Percentiles rank a stretch among this genome's conserved stretches.
Conservation (phyloP, 2,329 filamentous ascomycete species). For the Diplodia corticola region DNA sequence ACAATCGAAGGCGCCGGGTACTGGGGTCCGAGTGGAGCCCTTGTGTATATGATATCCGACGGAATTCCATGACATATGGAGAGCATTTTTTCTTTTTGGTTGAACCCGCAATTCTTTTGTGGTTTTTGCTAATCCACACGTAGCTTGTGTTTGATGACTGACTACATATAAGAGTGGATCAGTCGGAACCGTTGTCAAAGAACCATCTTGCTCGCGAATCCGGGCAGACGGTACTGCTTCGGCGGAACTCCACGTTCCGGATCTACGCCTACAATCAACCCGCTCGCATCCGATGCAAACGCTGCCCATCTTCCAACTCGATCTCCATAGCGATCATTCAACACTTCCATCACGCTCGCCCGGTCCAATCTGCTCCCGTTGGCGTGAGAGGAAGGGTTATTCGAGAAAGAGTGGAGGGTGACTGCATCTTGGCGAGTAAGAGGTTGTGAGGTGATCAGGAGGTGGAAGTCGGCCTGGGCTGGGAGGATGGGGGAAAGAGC, state of each 20-base stretch:
- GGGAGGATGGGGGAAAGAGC: slow-evolving; percentile 41
- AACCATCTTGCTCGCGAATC: background rate
- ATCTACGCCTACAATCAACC: background rate
- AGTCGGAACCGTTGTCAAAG: background rate
- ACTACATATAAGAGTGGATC: background rate
- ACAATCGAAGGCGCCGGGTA: background rate
- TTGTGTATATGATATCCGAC: slow-evolving; percentile 19
- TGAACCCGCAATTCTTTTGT: background rate
- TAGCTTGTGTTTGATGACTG: background rate
- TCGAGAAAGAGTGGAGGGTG: slow-evolving; percentile 30
- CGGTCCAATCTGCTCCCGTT: slow-evolving; percentile 26
- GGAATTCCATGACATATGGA: slow-evolving; percentile 8
- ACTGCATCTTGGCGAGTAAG: slow-evolving; percentile 38
- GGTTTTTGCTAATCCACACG: background rate
- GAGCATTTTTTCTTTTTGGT: background rate
- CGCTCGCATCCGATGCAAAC: background rate
- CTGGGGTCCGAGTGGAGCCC: background rate
- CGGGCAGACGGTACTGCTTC: slow-evolving; percentile 2
- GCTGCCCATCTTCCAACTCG: slow-evolving; percentile 42
- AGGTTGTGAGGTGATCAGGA: slow-evolving; percentile 45
- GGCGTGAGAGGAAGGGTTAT: background rate
- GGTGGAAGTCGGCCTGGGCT: slow-evolving; percentile 40
- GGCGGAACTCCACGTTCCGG: background rate
- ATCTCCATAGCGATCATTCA: slow-evolving; percentile 42
- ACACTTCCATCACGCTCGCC: slow-evolving; percentile 46